Conservation (phyloP, 2,329 filamentous ascomycete genomes). For the Cladosporium sp. region DNA sequence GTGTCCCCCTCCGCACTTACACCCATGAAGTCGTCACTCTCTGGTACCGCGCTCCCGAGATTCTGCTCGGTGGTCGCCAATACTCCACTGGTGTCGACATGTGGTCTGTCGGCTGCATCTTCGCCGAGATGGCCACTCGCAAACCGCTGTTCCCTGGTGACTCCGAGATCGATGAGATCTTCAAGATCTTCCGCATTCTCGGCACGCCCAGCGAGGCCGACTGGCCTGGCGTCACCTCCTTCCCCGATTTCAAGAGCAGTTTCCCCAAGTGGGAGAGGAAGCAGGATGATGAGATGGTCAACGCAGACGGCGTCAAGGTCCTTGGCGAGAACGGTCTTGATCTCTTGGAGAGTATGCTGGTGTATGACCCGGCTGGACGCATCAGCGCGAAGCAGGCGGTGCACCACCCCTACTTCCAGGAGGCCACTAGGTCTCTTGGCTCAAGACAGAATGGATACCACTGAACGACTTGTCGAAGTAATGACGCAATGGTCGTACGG, state of each 20-base stretch:
- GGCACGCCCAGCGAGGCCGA: conserved; percentile 76
- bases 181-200: conserved; percentile 81
- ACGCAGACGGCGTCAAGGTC: conserved; percentile 42
- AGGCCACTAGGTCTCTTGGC: conserved; percentile 13
- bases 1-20: conserved; percentile 84
- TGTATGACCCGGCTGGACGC: conserved; percentile 80
- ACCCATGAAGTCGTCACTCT: conserved; percentile 93
- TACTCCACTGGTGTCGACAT: conserved; percentile 94
- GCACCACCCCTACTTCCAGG: conserved; percentile 71
- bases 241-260: conserved; percentile 86
- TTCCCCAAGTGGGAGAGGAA: conserved; percentile 88
- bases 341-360: conserved; percentile 65
- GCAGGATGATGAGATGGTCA: conserved; percentile 60
- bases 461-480: neutral
- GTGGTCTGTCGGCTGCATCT: conserved; percentile 93
- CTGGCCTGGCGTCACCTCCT: conserved; percentile 91
- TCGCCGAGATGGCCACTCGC: conserved; percentile 92
- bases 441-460: conserved; percentile 10
- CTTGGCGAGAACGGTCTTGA: conserved; percentile 69
- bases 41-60: conserved; percentile 89
- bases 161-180: conserved; percentile 90
- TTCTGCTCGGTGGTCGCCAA: conserved; percentile 82
- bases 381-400: conserved; percentile 87
- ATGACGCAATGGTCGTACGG: neutral
- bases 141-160: conserved; percentile 91